phyloP scores from a whole-genome alignment of 140 eudicot species.

The Bidens hawaiensis region DNA sequence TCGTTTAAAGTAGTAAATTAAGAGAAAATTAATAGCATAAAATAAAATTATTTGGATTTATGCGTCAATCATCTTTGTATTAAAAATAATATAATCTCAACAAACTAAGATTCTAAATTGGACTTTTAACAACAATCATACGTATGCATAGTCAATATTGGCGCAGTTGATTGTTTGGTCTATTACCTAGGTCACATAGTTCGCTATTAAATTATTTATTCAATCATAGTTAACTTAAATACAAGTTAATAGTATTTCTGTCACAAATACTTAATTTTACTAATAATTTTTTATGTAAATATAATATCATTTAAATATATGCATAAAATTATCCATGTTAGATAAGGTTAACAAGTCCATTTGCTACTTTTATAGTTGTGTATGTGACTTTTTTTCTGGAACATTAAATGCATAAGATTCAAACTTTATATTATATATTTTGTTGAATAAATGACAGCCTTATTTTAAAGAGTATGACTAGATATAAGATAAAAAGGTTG shows the following conservation, averaged over 20 bases:
- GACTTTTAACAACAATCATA: conserved; percentile 5
- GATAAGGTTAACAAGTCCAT: background rate
- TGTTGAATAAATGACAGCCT: background rate
- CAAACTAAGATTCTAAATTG: conserved; percentile 4
- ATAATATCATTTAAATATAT: background rate
- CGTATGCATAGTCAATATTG: conserved; percentile 16
- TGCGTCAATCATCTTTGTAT: background rate
- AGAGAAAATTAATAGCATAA: conserved; percentile 8
- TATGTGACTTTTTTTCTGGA: background rate
- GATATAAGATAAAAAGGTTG: conserved; percentile 32
- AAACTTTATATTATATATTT: background rate
- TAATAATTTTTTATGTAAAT: background rate
- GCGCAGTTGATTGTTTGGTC: conserved; percentile 2
- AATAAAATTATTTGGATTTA: background rate
- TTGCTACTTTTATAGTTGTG: background rate
- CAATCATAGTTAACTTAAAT: background rate
- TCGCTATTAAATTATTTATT: background rate
- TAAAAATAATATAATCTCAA: background rate
- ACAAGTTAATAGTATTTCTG: too few relatives aligned
- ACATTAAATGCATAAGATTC: conserved; percentile 4
- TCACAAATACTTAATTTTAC: too few relatives aligned
- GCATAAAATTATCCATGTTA: background rate
- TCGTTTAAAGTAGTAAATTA: background rate
- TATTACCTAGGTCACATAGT: background rate
- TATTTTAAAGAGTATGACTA: background rate